Percentiles rank a stretch among this genome's conserved stretches.
phyloP scores from a whole-genome alignment of 129 eudicot genomes.

The Flaveria ramosissima region DNA sequence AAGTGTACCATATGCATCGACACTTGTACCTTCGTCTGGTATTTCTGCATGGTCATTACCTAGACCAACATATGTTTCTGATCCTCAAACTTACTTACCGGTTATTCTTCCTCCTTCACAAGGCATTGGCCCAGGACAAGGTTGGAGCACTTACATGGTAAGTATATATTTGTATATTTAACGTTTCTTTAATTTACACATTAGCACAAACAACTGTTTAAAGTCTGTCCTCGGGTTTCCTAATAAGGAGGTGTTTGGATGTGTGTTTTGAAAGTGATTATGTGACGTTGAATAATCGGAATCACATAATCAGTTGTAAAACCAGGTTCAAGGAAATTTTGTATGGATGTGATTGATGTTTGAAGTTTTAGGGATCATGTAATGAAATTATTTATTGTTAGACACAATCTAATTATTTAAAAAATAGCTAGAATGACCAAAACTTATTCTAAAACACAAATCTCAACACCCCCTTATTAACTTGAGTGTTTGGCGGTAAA shows the following conservation, averaged over 20 bases:
- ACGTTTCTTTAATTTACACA: neutral
- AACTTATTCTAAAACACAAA: no score
- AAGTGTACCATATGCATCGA: conserved; percentile 34
- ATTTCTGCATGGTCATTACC: conserved; percentile 52
- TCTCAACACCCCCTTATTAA: no score
- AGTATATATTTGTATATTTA: neutral
- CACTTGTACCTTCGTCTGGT: conserved; percentile 51
- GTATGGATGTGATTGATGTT: neutral
- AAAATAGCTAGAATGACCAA: neutral
- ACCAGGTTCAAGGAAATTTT: neutral
- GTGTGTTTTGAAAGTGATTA: neutral
- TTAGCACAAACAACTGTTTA: neutral
- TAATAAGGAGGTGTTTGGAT: neutral
- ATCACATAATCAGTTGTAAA: neutral
- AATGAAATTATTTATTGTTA: neutral
- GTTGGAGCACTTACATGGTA: conserved; percentile 76
- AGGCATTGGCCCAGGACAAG: conserved; percentile 45
- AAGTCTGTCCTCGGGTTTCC: neutral
- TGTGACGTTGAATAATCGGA: neutral
- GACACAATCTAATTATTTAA: neutral
- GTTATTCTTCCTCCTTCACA: conserved; percentile 54
- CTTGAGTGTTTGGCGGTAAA: neutral
- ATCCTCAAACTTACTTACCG: conserved; percentile 67
- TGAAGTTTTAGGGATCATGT: neutral
- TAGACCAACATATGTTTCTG: conserved; percentile 57